Conservation (phyloP, 2,329 filamentous ascomycete genomes). For the Diaporthe australafricana region DNA sequence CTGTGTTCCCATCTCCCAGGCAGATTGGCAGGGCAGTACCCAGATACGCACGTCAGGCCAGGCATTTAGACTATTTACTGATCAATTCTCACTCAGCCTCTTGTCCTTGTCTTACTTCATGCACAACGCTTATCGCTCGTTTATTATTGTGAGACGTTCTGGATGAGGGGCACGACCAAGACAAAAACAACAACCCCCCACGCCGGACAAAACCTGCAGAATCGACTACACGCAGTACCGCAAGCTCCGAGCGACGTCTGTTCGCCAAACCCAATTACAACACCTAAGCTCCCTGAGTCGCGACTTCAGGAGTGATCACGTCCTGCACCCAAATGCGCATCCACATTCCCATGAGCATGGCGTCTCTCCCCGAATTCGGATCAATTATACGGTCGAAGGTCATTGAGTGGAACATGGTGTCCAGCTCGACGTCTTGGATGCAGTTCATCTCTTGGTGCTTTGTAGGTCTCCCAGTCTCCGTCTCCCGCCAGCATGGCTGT, state of each 20-base stretch:
- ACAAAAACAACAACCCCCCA: neutral
- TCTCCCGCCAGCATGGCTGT: neutral
- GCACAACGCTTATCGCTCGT: constrained; percentile 1
- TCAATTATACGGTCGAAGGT: constrained; percentile 38
- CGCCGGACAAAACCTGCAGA: neutral
- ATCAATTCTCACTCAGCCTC: neutral
- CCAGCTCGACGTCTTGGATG: constrained; percentile 39
- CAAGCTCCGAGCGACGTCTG: neutral
- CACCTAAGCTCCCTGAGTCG: neutral
- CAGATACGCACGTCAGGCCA: neutral
- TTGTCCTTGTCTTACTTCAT: neutral
- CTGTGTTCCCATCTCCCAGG: neutral
- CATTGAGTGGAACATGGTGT: constrained; percentile 38
- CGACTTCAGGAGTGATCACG: neutral
- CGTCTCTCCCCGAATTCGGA: constrained; percentile 33
- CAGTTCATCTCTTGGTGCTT: constrained; percentile 44
- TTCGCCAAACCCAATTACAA: constrained; percentile 8
- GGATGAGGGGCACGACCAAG: neutral
- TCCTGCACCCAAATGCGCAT: constrained; percentile 24
- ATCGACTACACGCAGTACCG: neutral
- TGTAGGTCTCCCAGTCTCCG: constrained; percentile 36
- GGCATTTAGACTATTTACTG: constrained; percentile 17
- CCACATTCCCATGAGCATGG: constrained; percentile 27
- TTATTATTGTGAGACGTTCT: neutral
- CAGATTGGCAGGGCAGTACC: neutral